Evolutionary conservation across 306 rosid genomes (phyloP).

Genomic region (Prosopis cineraria): DNA sequence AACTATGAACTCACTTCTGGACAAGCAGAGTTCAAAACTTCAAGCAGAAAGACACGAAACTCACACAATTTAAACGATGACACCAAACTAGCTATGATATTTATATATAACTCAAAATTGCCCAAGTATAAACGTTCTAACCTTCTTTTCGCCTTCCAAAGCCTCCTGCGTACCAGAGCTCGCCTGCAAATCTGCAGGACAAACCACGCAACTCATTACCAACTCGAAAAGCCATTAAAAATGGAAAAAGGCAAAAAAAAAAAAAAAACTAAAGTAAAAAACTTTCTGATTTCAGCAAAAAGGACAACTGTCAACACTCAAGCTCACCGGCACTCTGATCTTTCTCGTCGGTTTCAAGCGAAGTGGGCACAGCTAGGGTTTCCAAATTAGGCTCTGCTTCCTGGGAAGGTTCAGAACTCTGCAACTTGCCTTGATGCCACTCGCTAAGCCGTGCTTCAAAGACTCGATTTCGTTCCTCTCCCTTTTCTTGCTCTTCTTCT

Average conservation of each 20-base stretch:
- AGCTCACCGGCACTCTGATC: slow-evolving; percentile 48
- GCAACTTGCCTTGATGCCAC: slow-evolving; percentile 32
- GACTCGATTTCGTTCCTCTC: slow-evolving; percentile 17
- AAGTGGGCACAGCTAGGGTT: slow-evolving; percentile 64
- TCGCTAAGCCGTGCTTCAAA: not conserved
- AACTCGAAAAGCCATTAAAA: slow-evolving; percentile 4
- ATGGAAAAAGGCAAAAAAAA: not conserved
- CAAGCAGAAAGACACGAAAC: slow-evolving; percentile 1
- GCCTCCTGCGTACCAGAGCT: slow-evolving; percentile 34
- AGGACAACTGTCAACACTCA: slow-evolving; percentile 4
- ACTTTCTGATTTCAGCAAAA: not conserved
- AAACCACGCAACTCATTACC: slow-evolving; percentile 33
- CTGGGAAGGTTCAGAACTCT: slow-evolving; percentile 4
- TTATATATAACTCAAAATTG: not conserved
- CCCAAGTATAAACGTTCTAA: slow-evolving; percentile 32
- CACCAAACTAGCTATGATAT: not conserved
- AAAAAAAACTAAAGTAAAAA: too few relatives aligned
- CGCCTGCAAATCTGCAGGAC: slow-evolving; percentile 49
- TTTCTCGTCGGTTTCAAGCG: slow-evolving; percentile 29
- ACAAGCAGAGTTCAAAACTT: not conserved
- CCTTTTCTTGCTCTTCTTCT: not conserved
- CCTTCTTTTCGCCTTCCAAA: slow-evolving; percentile 49
- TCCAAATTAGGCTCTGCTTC: slow-evolving; percentile 32
- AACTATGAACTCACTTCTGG: not conserved
- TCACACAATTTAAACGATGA: not conserved